Conservation (phyloP, 1,284 basidiomycete species). For the Marasmius oreades region DNA sequence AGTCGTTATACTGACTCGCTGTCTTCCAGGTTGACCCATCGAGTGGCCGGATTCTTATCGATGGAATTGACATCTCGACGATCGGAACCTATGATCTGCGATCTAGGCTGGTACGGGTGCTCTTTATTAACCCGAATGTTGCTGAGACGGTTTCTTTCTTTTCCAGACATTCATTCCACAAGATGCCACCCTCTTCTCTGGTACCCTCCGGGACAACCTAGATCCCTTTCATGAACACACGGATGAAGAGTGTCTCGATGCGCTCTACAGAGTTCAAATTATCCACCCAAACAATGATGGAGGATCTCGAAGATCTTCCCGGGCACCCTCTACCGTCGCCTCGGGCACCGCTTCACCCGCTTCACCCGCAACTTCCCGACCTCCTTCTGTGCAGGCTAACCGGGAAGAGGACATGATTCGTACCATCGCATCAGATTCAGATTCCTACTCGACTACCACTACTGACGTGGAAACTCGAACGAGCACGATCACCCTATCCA, state of each 20-base stretch:
- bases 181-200: slow-evolving; percentile 20
- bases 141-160: no score
- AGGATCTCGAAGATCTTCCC: no score
- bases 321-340: no score
- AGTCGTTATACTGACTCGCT: no score
- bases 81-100: slow-evolving; percentile 87
- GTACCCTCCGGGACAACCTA: slow-evolving; percentile 18
- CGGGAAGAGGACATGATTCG: no score
- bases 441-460: slow-evolving; percentile 33
- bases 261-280: slow-evolving; percentile 63
- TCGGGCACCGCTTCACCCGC: slow-evolving; percentile 33
- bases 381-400: slow-evolving; percentile 40
- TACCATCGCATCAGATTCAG: no score
- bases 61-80: slow-evolving; percentile 85
- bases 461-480: slow-evolving; percentile 52
- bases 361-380: slow-evolving; percentile 35
- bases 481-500: slow-evolving; percentile 56
- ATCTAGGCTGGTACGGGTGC: slow-evolving; percentile 56
- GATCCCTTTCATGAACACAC: slow-evolving; percentile 56
- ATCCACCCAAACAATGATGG: slow-evolving; percentile 50
- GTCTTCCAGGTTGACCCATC: slow-evolving; percentile 66
- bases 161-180: slow-evolving; percentile 75
- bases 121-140: not conserved
- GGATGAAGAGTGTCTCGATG: slow-evolving; percentile 75
- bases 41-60: slow-evolving; percentile 76